Evolutionary conservation across 1,139 yeast species (phyloP).

Genomic region (Hansenula lynferdii): DNA sequence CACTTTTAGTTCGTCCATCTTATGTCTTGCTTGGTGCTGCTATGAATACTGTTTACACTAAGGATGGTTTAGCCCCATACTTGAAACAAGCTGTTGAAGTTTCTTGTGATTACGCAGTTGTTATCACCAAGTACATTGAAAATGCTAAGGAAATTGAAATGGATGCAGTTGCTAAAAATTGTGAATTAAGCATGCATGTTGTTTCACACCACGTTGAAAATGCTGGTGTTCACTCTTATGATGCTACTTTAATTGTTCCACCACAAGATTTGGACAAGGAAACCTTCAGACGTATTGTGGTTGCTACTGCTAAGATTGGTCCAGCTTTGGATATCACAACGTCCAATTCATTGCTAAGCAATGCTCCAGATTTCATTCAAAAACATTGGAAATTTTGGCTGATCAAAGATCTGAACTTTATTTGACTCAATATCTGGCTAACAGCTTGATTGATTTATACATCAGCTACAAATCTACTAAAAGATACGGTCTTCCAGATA

Average conservation of each 20-base stretch:
- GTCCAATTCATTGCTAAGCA: constrained; percentile 94
- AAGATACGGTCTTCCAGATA: constrained; percentile 98
- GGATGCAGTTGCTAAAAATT: constrained; percentile 98
- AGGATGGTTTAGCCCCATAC: constrained; percentile 83
- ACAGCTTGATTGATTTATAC: constrained; percentile 93
- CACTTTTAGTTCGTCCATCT: constrained; percentile 96
- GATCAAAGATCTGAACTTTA: constrained; percentile 90
- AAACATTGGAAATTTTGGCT: constrained; percentile 90
- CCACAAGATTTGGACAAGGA: constrained; percentile 95
- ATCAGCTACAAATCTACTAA: constrained; percentile 95
- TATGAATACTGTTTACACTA: constrained; percentile 93
- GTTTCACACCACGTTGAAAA: constrained; percentile 98
- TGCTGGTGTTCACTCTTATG: constrained; percentile 99
- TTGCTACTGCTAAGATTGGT: constrained; percentile 95
- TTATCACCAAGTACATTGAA: constrained; percentile 94
- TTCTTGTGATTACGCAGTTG: constrained; percentile 97
- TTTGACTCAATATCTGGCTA: constrained; percentile 92
- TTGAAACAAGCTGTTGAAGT: constrained; percentile 94
- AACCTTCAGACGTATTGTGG: constrained; percentile 86
- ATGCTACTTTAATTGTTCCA: constrained; percentile 95
- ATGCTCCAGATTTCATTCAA: constrained; percentile 97
- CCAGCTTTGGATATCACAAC: constrained; percentile 93
- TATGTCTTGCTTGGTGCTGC: constrained; percentile 99
- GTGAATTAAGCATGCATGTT: constrained; percentile 94
- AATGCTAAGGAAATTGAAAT: constrained; percentile 97